These are phyloP conservation scores for Candida krabiensis DNA, from an alignment of 805 yeast species.

Conservation along the genomic window DNA sequence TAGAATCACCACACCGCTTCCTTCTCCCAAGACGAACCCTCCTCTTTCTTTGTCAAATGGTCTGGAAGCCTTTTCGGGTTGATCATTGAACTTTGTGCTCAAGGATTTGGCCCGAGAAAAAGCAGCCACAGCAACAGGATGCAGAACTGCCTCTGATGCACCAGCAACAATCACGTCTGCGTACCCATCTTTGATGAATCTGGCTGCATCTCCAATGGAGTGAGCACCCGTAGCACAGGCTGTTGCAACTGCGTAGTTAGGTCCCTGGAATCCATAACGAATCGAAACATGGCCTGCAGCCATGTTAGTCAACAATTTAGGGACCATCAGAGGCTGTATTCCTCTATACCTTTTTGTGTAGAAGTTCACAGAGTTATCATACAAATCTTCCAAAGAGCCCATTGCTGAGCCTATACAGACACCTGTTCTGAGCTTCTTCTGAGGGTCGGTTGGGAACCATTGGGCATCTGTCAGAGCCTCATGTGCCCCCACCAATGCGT, in stretches of 20 bases:
- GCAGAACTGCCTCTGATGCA: conserved; percentile 86
- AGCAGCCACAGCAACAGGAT: conserved; percentile 86
- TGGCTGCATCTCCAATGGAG: conserved; percentile 88
- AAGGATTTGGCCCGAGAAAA: conserved; percentile 88
- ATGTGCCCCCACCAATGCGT: conserved; percentile 70
- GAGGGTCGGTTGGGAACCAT: conserved; percentile 41
- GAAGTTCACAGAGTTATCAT: conserved; percentile 59
- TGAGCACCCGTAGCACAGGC: conserved; percentile 98
- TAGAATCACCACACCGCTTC: conserved; percentile 77
- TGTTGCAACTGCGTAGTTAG: conserved; percentile 83
- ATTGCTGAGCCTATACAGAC: conserved; percentile 93
- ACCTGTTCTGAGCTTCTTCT: conserved; percentile 48
- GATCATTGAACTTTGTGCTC: conserved; percentile 59
- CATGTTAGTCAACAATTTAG: conserved; percentile 84
- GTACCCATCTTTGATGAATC: conserved; percentile 76
- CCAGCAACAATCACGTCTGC: conserved; percentile 91
- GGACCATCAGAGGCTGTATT: conserved; percentile 85
- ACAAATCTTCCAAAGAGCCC: conserved; percentile 77
- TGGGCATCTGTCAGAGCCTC: conserved; percentile 77
- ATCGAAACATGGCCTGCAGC: conserved; percentile 92
- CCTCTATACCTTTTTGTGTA: conserved; percentile 55
- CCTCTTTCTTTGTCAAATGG: conserved; percentile 80
- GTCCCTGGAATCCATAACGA: conserved; percentile 73
- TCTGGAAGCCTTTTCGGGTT: conserved; percentile 67
- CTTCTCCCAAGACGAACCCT: conserved; percentile 95